Conservation (phyloP, 2,329 filamentous ascomycete genomes). For the Dendryphion nanum region DNA sequence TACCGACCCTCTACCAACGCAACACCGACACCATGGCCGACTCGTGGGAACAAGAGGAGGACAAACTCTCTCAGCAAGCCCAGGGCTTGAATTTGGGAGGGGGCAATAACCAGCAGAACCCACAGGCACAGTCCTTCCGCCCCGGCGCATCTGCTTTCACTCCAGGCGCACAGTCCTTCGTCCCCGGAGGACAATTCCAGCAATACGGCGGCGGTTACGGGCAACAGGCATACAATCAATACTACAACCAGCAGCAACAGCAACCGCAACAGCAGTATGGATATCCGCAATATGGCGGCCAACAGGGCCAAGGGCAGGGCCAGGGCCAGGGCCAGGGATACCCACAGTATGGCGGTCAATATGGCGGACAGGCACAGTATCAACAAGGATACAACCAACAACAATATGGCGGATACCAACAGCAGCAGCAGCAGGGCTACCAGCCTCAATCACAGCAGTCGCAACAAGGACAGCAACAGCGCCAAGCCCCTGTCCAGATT, state of each 20-base stretch:
- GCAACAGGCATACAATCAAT: conserved; percentile 52
- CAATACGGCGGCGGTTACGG: conserved; percentile 45
- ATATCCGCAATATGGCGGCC: conserved; percentile 45
- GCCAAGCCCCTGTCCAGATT: conserved; percentile 58
- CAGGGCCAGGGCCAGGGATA: too few species aligned
- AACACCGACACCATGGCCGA: conserved; percentile 66
- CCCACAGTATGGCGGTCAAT: conserved; percentile 22
- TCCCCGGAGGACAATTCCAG: conserved; percentile 68
- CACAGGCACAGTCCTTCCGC: conserved; percentile 55
- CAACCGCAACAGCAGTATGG: conserved; percentile 18
- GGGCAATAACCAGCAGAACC: too few species aligned
- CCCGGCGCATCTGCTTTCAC: conserved; percentile 70
- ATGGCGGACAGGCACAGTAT: conserved; percentile 32
- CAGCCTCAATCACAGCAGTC: conserved; percentile 44
- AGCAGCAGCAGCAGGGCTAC: conserved; percentile 44
- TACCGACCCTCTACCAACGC: conserved; percentile 5
- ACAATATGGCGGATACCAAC: conserved; percentile 15
- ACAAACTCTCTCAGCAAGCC: conserved; percentile 69
- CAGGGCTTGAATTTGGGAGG: conserved; percentile 33
- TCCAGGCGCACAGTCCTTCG: conserved; percentile 68
- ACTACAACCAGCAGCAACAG: conserved; percentile 24
- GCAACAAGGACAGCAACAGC: conserved; percentile 37
- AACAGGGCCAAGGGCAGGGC: conserved; percentile 18
- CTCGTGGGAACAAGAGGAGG: conserved; percentile 77
- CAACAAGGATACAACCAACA: conserved; percentile 25